Percentiles rank a stretch among this genome's conserved stretches.
Conservation (phyloP, 2,329 filamentous ascomycete genomes). For the Stagonosporopsis tanaceti region DNA sequence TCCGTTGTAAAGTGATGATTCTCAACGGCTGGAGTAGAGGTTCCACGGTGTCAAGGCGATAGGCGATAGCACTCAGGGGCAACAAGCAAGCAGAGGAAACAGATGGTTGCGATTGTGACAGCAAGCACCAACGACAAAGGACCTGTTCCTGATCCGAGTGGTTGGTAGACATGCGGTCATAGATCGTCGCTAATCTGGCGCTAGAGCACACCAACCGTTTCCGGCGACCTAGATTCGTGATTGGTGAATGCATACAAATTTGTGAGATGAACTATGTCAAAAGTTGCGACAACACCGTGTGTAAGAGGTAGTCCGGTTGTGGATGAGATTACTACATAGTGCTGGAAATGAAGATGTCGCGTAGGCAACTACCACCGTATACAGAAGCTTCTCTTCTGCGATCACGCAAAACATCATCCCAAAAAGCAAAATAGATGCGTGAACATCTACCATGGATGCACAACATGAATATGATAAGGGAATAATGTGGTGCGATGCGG, state of each 20-base stretch:
- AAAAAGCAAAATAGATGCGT: slow-evolving; percentile 5
- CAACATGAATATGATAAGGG: too few species aligned
- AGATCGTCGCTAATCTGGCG: slow-evolving; percentile 40
- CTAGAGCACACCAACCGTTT: not conserved
- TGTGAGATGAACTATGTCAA: not conserved
- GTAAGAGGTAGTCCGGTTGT: not conserved
- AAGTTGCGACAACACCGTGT: too few species aligned
- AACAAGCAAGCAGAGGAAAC: not conserved
- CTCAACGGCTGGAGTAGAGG: not conserved
- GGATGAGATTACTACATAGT: too few species aligned
- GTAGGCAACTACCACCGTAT: not conserved
- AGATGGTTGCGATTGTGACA: not conserved
- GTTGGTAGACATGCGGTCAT: slow-evolving; percentile 42
- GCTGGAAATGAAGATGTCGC: not conserved
- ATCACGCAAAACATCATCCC: not conserved
- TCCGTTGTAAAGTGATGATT: not conserved
- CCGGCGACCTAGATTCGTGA: not conserved
- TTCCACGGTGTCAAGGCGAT: not conserved
- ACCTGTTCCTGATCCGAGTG: slow-evolving; percentile 19
- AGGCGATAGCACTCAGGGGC: too few species aligned
- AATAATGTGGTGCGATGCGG: not conserved
- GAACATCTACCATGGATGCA: not conserved
- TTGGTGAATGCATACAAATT: not conserved
- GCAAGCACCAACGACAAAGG: slow-evolving; percentile 16
- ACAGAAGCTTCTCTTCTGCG: not conserved